A percentile compares a stretch with the other conserved stretches of the same genome.
phyloP scores from a whole-genome alignment of 1,139 yeast genomes.

The Wickerhamiella pararugosa region DNA sequence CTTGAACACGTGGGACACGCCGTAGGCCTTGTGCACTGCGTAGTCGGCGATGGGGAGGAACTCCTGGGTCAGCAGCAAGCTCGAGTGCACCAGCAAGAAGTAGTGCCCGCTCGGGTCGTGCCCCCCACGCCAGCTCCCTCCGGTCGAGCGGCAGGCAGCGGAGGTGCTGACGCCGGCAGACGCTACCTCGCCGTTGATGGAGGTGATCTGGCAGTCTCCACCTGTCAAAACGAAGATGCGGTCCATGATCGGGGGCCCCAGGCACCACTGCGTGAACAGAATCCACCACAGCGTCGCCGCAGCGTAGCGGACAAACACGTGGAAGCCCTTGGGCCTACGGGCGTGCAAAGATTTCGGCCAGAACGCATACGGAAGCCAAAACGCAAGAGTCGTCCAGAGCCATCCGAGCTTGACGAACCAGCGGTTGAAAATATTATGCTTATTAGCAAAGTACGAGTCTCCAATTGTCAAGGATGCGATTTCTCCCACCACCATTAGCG shows the following conservation, averaged over 20 bases:
- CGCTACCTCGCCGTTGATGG: conserved; percentile 6
- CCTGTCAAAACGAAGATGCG: conserved; percentile 66
- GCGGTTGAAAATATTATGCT: conserved; percentile 51
- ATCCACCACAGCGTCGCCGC: conserved; percentile 66
- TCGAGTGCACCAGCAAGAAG: conserved; percentile 59
- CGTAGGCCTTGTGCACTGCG: neutral
- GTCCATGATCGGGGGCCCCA: conserved; percentile 86
- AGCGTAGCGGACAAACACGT: conserved; percentile 25
- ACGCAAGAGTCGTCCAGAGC: conserved; percentile 68
- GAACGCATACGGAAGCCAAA: conserved; percentile 11
- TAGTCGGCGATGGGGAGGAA: conserved; percentile 24
- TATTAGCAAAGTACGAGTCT: conserved; percentile 36
- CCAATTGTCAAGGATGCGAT: conserved; percentile 15
- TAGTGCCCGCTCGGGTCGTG: conserved; percentile 96
- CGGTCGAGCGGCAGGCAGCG: conserved; percentile 23
- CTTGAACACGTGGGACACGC: conserved; percentile 18
- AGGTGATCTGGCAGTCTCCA: conserved; percentile 42
- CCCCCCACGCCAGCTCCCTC: conserved; percentile 66
- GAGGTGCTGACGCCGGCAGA: neutral
- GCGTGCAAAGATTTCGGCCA: conserved; percentile 2
- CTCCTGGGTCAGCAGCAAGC: conserved; percentile 58
- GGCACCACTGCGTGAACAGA: conserved; percentile 76
- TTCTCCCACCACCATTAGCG: conserved; percentile 20
- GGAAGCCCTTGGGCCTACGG: neutral
- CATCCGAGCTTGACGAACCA: conserved; percentile 79